Conservation (phyloP, 129 eudicot genomes). For the Gnaphalium uliginosum region DNA sequence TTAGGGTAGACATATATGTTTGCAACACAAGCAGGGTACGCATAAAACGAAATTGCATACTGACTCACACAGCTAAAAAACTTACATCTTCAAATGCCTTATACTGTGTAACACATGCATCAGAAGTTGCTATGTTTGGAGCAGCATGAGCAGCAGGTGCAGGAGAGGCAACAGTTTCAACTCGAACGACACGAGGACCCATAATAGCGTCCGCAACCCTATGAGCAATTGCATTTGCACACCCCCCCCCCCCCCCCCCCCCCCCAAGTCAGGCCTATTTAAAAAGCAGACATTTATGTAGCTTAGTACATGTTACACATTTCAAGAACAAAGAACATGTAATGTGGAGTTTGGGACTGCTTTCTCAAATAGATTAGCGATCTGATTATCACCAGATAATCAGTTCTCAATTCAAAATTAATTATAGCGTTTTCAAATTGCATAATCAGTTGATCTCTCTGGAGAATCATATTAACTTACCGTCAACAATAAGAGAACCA, state of each 20-base stretch:
- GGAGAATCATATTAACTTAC: not conserved
- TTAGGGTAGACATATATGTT: no score
- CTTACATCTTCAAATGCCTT: constrained; percentile 89
- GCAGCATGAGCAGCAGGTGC: constrained; percentile 37
- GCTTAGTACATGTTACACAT: no score
- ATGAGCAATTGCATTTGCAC: constrained; percentile 83
- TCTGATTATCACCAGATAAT: no score
- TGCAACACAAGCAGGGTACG: no score
- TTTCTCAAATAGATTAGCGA: no score
- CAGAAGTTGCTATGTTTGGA: constrained; percentile 25
- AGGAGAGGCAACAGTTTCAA: constrained; percentile 60
- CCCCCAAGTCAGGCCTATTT: constrained; percentile 70
- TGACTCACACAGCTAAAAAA: not conserved
- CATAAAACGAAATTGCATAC: not conserved
- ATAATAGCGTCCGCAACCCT: constrained; percentile 79
- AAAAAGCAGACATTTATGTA: no score
- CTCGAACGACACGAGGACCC: constrained; percentile 87
- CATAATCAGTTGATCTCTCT: no score
- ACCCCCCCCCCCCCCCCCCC: constrained; percentile 66
- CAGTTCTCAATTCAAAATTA: no score
- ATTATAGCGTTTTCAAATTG: no score
- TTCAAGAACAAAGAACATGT: not conserved
- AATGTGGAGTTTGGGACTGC: no score
- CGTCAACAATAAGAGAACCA: not conserved
- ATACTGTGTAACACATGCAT: constrained; percentile 59